These are phyloP conservation scores for Plectosphaerella cucumerina DNA, from an alignment of 2,329 filamentous ascomycete species.

Conservation along the genomic window DNA sequence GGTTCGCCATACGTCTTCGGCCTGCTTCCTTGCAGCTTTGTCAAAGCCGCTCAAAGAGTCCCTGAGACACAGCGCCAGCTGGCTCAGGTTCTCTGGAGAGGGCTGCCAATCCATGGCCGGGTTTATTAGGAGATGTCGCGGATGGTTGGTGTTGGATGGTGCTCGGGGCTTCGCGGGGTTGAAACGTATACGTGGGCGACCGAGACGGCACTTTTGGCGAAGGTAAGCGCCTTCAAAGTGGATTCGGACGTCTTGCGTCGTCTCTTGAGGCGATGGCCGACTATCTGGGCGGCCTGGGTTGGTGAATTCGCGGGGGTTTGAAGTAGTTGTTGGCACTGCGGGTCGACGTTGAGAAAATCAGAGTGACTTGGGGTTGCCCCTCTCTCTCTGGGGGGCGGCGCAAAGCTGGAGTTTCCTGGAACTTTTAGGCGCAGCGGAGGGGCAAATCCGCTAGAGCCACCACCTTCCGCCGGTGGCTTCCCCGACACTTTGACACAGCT, in stretches of 20 bases:
- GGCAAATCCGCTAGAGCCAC: neutral
- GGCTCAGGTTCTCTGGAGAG: conserved; percentile 77
- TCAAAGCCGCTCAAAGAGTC: conserved; percentile 88
- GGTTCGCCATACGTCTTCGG: conserved; percentile 66
- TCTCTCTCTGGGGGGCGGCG: neutral
- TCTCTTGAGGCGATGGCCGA: too few relatives aligned
- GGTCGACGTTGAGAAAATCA: neutral
- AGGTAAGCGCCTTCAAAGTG: neutral
- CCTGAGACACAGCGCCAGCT: conserved; percentile 83
- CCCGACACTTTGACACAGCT: neutral
- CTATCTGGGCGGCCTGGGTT: too few relatives aligned
- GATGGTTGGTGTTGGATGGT: conserved; percentile 6
- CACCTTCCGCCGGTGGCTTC: neutral
- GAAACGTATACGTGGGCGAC: neutral
- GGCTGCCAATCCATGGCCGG: conserved; percentile 86
- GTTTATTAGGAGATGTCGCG: conserved; percentile 8
- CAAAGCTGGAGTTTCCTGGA: neutral
- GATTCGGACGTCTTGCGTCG: neutral
- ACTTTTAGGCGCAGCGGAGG: neutral
- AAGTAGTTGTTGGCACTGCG: neutral
- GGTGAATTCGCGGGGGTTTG: neutral
- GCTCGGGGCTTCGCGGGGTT: conserved; percentile 3
- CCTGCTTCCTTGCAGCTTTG: conserved; percentile 77
- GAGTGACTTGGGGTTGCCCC: neutral
- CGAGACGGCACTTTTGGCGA: too few relatives aligned